Evolutionary conservation across 768 basidiomycete species (phyloP).

Genomic region (Exidia glandulosa): DNA sequence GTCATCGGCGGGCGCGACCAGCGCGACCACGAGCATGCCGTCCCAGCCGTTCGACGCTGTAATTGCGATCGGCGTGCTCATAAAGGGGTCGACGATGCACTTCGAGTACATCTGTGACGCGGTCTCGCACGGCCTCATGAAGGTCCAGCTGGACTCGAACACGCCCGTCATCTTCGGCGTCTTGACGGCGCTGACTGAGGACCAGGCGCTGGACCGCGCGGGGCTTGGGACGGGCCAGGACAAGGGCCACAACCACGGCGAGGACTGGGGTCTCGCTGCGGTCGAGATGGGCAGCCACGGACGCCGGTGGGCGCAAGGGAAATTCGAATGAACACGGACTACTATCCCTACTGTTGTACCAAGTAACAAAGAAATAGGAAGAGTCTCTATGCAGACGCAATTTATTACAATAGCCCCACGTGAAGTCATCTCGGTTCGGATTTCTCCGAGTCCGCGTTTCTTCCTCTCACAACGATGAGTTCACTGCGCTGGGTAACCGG

Average conservation of each 20-base stretch:
- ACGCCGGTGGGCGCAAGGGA: conserved; percentile 59
- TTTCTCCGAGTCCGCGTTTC: too few relatives aligned
- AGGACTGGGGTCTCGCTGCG: conserved; percentile 95
- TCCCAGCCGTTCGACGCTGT: conserved; percentile 80
- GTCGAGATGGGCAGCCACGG: conserved; percentile 79
- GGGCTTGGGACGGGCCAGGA: conserved; percentile 61
- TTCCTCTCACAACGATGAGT: too few relatives aligned
- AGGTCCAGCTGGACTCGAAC: conserved; percentile 84
- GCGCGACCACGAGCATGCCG: conserved; percentile 27
- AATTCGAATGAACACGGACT: conserved; percentile 27
- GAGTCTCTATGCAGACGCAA: too few relatives aligned
- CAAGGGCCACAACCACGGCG: conserved; percentile 93
- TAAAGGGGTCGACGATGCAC: conserved; percentile 98
- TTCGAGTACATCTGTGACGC: conserved; percentile 98
- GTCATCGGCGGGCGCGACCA: conserved; percentile 20
- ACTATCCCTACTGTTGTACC: too few relatives aligned
- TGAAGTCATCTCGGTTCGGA: too few relatives aligned
- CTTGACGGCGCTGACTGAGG: conserved; percentile 81
- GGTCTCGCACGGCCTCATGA: conserved; percentile 91
- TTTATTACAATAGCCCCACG: too few relatives aligned
- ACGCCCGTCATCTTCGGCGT: conserved; percentile 96
- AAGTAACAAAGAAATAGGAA: too few relatives aligned
- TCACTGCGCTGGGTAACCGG: conserved; percentile 28
- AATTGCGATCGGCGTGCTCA: conserved; percentile 95
- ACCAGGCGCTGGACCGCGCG: conserved; percentile 91